These are phyloP conservation scores for Moricandia arvensis DNA, from an alignment of 345 rosid genomes.

Conservation along the genomic window DNA sequence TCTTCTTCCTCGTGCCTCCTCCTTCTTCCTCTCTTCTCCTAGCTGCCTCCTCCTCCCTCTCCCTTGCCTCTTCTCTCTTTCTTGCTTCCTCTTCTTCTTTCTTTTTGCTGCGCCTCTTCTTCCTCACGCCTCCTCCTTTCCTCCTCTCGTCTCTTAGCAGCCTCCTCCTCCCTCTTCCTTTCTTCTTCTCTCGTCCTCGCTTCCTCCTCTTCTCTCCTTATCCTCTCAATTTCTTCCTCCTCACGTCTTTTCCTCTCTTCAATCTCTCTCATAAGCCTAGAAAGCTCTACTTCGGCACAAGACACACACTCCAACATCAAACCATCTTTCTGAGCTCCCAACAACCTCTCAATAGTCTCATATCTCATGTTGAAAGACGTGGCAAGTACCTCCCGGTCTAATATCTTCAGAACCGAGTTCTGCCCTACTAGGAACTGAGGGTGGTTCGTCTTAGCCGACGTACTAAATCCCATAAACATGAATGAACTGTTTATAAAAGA, in stretches of 20 bases:
- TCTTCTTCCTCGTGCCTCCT: slow-evolving; percentile 18
- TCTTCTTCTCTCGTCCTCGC: background rate
- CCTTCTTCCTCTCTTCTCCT: background rate
- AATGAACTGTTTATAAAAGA: slow-evolving; percentile 71
- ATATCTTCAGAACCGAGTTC: slow-evolving; percentile 49
- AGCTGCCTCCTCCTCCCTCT: slow-evolving; percentile 8
- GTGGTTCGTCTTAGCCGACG: slow-evolving; percentile 46
- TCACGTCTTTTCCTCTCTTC: slow-evolving; percentile 50
- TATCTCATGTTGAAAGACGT: slow-evolving; percentile 54
- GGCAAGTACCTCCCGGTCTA: slow-evolving; percentile 49
- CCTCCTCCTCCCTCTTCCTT: background rate
- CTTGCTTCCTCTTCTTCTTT: slow-evolving; percentile 17
- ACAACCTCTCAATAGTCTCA: slow-evolving; percentile 47
- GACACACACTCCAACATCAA: slow-evolving; percentile 73
- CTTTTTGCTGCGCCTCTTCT: background rate
- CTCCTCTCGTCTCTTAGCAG: background rate
- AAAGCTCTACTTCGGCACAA: slow-evolving; percentile 80
- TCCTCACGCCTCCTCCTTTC: slow-evolving; percentile 1
- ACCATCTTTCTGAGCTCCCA: slow-evolving; percentile 47
- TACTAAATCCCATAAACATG: slow-evolving; percentile 88
- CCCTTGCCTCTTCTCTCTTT: slow-evolving; percentile 3
- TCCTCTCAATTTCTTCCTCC: slow-evolving; percentile 34
- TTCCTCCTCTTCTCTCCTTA: slow-evolving; percentile 23
- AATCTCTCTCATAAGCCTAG: slow-evolving; percentile 49
- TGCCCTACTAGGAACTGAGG: slow-evolving; percentile 73